Base-by-base conservation (phyloP, 2,329 filamentous ascomycete genomes). In the Diaporthe ilicicola region DNA sequence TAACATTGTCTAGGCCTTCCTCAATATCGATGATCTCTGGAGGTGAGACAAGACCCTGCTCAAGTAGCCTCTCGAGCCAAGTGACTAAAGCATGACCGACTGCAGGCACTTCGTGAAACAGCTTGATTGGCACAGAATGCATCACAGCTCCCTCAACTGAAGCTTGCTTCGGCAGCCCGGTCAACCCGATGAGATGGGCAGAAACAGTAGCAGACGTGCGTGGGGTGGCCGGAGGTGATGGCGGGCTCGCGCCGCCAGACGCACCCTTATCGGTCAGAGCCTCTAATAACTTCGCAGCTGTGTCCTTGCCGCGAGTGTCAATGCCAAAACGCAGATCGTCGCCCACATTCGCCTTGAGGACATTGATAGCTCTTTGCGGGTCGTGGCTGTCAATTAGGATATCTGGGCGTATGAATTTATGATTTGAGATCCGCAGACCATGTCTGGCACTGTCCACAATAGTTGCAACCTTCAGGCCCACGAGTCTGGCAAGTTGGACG, bases 91-190 rank as follows among this genome's bases (percentile, higher is more conserved):
- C 84, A 73, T 90, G 87, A 0, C 93, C 93, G 0, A 94, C 83
- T 1, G 84, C 83, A 0, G 89, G 87, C 0, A 90, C 85, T 70
- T 92, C 89, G 76, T 95, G 93, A 76, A 93, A 94, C 4, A 93
- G 76, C 79, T 94, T 94, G 73, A 95, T 93, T 0, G 92, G 92
- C 0, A 94, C 90, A 0, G 85, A 88, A 76, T 94, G 92, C 70
- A 90, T 86, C 7, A 83, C 78, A 0, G 90, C 82, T 0, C 84
- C 84, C 0, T 82, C 80, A 0, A 80, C 77, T 0, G 79, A 79
- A 1, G 80, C 79, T 4, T 81, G 82, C 76, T 93, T 93, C 0
- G 92, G 92, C 3, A 93, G 74, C 0, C 92, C 92, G 0, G 89
- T 89, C 54, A 94, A 75, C 0, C 92, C 92, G 0, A 94, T 85